Evolutionary conservation across 1,284 basidiomycete genomes (phyloP), one percentile per base, ranked within the genome.

Genomic region (Phaffia rhodozyma): DNA sequence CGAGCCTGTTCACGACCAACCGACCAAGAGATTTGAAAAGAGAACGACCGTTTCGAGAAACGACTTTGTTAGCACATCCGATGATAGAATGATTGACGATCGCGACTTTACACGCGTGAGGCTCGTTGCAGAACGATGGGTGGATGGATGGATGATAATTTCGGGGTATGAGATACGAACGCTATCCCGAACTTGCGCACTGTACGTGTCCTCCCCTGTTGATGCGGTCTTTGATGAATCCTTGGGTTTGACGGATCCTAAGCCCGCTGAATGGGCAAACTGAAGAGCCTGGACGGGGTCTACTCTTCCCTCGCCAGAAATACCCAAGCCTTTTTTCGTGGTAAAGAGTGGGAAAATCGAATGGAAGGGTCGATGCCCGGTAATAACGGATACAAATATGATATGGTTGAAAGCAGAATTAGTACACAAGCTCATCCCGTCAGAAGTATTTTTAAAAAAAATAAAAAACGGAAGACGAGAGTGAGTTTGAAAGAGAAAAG

Each of bases 211-310:
- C 25, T 32, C 52, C 11, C 52, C 30, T 13, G 25, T 53, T 13
- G 25, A 27, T 13, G 52, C 18, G 32, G 18, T 53, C 30, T 53
- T 53, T 27, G 52, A 47, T 20, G 59, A 2, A 7, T 48, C 59
- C 25, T 25, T 57, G 5, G 56, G 56, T 32, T 91, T 93, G 69
- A 85, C 84, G 0, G 91, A 88, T 23, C 91, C 91, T 7, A 96
- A 77, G 0, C 91, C 91, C 27, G 84, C 90, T 11, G 91, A 86
- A 69, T 86, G 82, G 4, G 87, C 85, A 74, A 91, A 94, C 62
- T 93, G 83, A 34, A 88, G 84, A 11, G 91, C 85, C 64, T 75
- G 85, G 82, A 96, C 84, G 2, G 91, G 91, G 60, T 91, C 89
- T 21, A 89, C 84, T 61, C 90, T 77, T 25, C 91, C 91, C 63